Percentiles rank a stretch among this genome's conserved stretches.
phyloP scores from a whole-genome alignment of 352 stramenopile genomes.

The Phytophthora citrophthora region DNA sequence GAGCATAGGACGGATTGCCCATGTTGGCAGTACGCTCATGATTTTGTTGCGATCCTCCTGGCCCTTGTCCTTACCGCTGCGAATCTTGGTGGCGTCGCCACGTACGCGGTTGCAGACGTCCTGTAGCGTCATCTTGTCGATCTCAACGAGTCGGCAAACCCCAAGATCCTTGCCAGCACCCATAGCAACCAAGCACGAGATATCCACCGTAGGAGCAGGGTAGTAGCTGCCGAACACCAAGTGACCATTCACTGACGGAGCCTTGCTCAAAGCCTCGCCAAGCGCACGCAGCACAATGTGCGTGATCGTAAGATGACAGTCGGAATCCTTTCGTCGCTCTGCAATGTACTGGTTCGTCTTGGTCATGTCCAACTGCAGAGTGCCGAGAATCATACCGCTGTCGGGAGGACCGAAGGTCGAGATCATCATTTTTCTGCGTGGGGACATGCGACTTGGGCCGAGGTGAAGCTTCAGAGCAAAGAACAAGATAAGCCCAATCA shows the following conservation, averaged over 20 bases:
- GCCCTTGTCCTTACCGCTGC: slow-evolving; percentile 59
- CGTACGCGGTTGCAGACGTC: slow-evolving; percentile 53
- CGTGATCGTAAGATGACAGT: slow-evolving; percentile 69
- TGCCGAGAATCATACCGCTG: slow-evolving; percentile 74
- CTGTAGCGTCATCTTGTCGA: slow-evolving; percentile 66
- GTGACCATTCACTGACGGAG: slow-evolving; percentile 75
- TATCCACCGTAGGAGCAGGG: slow-evolving; percentile 60
- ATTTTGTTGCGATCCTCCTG: slow-evolving; percentile 72
- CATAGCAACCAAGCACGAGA: slow-evolving; percentile 71
- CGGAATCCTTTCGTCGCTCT: slow-evolving; percentile 49
- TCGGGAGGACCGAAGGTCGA: slow-evolving; percentile 61
- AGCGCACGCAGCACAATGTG: slow-evolving; percentile 71
- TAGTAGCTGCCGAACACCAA: slow-evolving; percentile 79
- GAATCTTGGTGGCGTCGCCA: slow-evolving; percentile 58
- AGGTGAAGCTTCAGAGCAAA: slow-evolving; percentile 63
- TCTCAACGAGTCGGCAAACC: slow-evolving; percentile 50
- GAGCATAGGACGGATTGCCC: slow-evolving; percentile 53
- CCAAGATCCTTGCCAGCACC: slow-evolving; percentile 66
- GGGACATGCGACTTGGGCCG: slow-evolving; percentile 60
- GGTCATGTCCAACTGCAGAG: slow-evolving; percentile 71
- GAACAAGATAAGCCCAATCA: slow-evolving; percentile 57
- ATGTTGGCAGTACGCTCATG: slow-evolving; percentile 62
- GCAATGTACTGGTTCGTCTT: slow-evolving; percentile 68
- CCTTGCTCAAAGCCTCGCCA: slow-evolving; percentile 52
- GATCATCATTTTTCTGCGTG: slow-evolving; percentile 76